Percentiles rank a stretch among this genome's conserved stretches.
Conservation (phyloP, 192 early-diverging fungal genomes). For the Coemansia sp. region DNA sequence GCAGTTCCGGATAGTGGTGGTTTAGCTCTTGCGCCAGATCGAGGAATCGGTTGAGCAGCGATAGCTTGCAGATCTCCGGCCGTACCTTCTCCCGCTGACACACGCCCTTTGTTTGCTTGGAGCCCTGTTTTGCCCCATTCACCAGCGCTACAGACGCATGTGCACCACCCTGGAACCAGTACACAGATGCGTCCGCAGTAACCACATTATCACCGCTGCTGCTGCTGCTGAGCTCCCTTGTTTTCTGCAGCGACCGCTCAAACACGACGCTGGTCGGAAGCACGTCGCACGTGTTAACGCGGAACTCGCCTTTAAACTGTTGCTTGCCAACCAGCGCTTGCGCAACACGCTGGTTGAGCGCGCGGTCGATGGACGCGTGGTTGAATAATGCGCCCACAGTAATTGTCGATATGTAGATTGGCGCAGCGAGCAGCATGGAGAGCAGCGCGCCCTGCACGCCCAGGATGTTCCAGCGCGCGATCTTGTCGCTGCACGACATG, state of each 20-base stretch:
- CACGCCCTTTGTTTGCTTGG: constrained; percentile 21
- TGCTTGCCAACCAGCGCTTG: neutral
- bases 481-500: constrained; percentile 80
- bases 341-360: constrained; percentile 58
- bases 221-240: too few relatives aligned
- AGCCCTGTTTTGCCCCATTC: constrained; percentile 55
- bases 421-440: constrained; percentile 57
- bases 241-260: constrained; percentile 25
- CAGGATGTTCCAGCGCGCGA: constrained; percentile 82
- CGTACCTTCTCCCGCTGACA: constrained; percentile 22
- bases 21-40: neutral
- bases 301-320: constrained; percentile 3
- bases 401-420: constrained; percentile 68
- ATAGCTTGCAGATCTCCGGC: constrained; percentile 38
- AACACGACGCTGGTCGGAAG: constrained; percentile 13
- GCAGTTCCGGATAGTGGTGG: neutral
- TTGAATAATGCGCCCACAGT: constrained; percentile 71
- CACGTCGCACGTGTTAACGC: constrained; percentile 1
- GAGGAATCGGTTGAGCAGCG: constrained; percentile 11
- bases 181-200: constrained; percentile 40
- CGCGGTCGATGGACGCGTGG: constrained; percentile 57
- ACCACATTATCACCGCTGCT: constrained; percentile 5
- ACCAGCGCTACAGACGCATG: constrained; percentile 47
- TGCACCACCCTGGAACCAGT: constrained; percentile 35
- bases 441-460: constrained; percentile 76